A percentile compares a stretch with the other conserved stretches of the same genome.
These are phyloP conservation scores for Pseudonitzschia multistriata DNA, from an alignment of 108 stramenopile species.

Conservation along the genomic window DNA sequence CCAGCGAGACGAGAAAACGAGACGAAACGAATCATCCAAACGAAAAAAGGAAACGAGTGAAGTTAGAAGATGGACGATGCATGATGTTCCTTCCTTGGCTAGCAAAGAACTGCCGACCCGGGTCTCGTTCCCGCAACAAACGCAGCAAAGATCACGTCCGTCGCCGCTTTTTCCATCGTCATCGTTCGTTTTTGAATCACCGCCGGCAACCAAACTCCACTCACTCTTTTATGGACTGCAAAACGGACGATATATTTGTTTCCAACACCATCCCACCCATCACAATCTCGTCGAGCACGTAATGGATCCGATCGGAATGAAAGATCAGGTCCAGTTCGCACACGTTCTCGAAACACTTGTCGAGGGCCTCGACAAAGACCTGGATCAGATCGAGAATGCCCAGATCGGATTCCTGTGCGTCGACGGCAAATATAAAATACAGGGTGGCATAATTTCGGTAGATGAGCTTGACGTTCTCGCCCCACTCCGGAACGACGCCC, in stretches of 20 bases:
- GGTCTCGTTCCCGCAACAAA: neutral
- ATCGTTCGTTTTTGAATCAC: too few relatives aligned
- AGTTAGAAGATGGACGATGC: neutral
- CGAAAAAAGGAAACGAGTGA: neutral
- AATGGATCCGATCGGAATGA: conserved; percentile 93
- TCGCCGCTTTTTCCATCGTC: too few relatives aligned
- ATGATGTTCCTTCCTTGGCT: too few relatives aligned
- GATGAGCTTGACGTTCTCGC: conserved; percentile 95
- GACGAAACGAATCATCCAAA: neutral
- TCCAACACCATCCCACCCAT: conserved; percentile 99
- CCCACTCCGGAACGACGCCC: conserved; percentile 95
- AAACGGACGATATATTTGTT: conserved; percentile 91
- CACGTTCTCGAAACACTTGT: conserved; percentile 99
- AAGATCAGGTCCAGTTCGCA: conserved; percentile 99
- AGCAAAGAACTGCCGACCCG: too few relatives aligned
- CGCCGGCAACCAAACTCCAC: neutral
- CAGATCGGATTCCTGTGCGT: conserved; percentile 95
- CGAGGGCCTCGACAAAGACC: conserved; percentile 99
- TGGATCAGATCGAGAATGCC: conserved; percentile 99
- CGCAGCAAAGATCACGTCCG: neutral
- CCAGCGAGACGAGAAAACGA: too few relatives aligned
- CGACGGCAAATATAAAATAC: conserved; percentile 99
- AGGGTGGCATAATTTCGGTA: conserved; percentile 99
- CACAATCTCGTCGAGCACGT: conserved; percentile 94
- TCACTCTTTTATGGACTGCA: conserved; percentile 87